A percentile compares a stretch with the other conserved stretches of the same genome.
phyloP scores from a whole-genome alignment of 2,329 filamentous ascomycete species.

The Elsinoe necatrix region DNA sequence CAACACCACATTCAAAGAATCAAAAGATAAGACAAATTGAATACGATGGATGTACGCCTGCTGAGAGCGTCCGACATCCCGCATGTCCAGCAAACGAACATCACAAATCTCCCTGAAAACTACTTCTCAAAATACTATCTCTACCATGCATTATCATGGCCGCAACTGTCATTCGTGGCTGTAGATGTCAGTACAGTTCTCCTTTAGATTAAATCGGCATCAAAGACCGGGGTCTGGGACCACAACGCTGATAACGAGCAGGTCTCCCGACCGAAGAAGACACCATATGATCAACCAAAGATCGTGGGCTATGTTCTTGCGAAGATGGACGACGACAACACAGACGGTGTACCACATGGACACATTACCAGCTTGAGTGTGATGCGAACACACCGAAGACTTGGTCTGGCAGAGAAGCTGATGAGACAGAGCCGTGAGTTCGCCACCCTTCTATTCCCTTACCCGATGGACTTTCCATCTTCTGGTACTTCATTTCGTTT shows the following conservation, averaged over 20 bases:
- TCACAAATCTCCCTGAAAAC: constrained; percentile 98
- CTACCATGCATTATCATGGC: constrained; percentile 97
- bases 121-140: constrained; percentile 99
- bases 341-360: constrained; percentile 83
- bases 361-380: constrained; percentile 94
- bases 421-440: constrained; percentile 89
- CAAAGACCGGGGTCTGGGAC: too few species aligned
- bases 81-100: constrained; percentile 94
- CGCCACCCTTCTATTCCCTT: not conserved
- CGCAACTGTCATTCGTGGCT: constrained; percentile 91
- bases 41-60: constrained; percentile 76
- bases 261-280: constrained; percentile 67
- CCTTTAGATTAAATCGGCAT: too few species aligned
- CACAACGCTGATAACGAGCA: constrained; percentile 22
- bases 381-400: constrained; percentile 85
- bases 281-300: constrained; percentile 83
- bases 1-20: not conserved
- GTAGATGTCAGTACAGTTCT: constrained; percentile 69
- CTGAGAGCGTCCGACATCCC: constrained; percentile 77
- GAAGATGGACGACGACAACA: constrained; percentile 98
- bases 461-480: not conserved
- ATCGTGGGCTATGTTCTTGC: constrained; percentile 98
- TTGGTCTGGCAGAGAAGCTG: constrained; percentile 92
- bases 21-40: not conserved
- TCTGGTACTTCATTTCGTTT: too few species aligned